Evolutionary conservation across 225 moss, liverwort and hornwort genomes (phyloP), one percentile per base, ranked within the genome.

Genomic region (Marchantia paleacea): DNA sequence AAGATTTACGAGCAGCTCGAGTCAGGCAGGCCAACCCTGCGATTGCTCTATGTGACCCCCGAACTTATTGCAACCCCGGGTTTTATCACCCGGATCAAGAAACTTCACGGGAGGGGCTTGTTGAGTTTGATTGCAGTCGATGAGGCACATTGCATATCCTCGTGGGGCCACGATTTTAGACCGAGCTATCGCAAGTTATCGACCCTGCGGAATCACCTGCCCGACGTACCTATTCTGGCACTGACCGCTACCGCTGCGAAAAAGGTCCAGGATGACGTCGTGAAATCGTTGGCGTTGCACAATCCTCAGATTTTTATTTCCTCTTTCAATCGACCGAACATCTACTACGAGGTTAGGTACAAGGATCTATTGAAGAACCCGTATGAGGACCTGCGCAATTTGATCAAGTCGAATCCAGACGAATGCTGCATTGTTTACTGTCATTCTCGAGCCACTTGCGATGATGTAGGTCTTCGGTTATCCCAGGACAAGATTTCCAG

Each of bases 141-240:
- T 82, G 93, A 93, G 91, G 90, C 87, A 9, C 78, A 78, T 29
- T 78, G 78, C 67, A 78, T 93, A 82, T 93, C 91, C 72, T 93
- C 90, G 24, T 93, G 93, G 91, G 93, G 91, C 79, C 93, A 93
- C 73, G 92, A 93, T 84, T 93, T 93, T 77, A 91, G 93, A 76
- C 93, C 93, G 70, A 93, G 93, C 82, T 93, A 91, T 74, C 89
- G 93, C 67, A 93, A 91, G 49, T 86, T 93, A 78, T 89, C 93
- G 47, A 78, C 84, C 72, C 78, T 93, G 61, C 87, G 90, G 70
- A 83, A 28, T 72, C 83, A 78, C 71, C 87, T 93, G 73, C 87
- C 93, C 50, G 89, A 81, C 55, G 84, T 90, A 77, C 91, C 93
- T 48, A 86, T 93, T 49, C 53, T 93, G 75, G 93, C 93, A 48